Conservation (phyloP, 345 rosid species). For the Camelina sativa region DNA sequence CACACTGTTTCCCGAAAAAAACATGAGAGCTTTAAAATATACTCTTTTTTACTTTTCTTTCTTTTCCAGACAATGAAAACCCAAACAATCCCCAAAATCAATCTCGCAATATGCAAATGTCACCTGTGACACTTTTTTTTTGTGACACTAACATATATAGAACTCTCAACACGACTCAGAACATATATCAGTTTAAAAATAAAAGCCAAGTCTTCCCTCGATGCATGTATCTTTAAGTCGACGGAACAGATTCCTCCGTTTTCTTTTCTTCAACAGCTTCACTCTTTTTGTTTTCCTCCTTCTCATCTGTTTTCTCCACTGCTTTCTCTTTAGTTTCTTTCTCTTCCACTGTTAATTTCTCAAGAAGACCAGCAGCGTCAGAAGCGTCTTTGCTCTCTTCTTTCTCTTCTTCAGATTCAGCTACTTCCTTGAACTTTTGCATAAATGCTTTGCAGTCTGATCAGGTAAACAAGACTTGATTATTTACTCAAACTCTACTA, state of each 20-base stretch:
- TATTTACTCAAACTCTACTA: background rate
- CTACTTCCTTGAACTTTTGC: constrained; percentile 78
- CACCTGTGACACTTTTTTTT: constrained; percentile 16
- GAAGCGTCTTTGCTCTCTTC: constrained; percentile 74
- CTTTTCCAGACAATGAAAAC: constrained; percentile 4
- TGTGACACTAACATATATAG: constrained; percentile 27
- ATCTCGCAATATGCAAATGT: constrained; percentile 35
- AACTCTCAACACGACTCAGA: constrained; percentile 32
- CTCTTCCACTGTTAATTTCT: constrained; percentile 75
- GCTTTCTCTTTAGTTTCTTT: constrained; percentile 52
- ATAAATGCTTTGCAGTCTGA: constrained; percentile 87
- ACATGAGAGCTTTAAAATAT: constrained; percentile 11
- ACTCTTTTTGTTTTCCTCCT: constrained; percentile 36
- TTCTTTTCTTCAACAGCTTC: constrained; percentile 54
- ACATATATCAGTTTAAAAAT: constrained; percentile 17
- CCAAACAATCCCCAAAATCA: constrained; percentile 13
- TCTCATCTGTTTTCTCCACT: constrained; percentile 46
- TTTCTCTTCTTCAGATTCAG: constrained; percentile 59
- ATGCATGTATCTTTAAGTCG: constrained; percentile 50
- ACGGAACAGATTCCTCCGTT: constrained; percentile 51
- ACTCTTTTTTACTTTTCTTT: background rate
- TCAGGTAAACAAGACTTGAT: background rate
- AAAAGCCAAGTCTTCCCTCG: constrained; percentile 23
- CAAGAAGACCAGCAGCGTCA: constrained; percentile 72
- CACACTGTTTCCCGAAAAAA: constrained; percentile 23